phyloP scores from a whole-genome alignment of 2,329 filamentous ascomycete genomes.

The Mycosphaerella arachidis region DNA sequence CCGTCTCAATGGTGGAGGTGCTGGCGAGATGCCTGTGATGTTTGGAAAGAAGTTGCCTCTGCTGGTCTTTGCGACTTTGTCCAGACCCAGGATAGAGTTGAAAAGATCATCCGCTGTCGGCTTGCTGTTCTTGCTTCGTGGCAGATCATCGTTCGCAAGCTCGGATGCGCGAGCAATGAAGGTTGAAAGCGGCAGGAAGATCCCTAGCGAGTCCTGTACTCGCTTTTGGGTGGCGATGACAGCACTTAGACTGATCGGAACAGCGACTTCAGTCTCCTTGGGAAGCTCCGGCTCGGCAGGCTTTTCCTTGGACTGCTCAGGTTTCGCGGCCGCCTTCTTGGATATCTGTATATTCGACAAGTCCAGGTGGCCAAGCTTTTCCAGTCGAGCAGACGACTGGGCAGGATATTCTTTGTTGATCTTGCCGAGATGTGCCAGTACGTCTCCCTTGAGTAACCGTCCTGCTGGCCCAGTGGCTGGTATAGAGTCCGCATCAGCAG shows the following conservation, averaged over 20 bases:
- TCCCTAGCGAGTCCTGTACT: slow-evolving; percentile 70
- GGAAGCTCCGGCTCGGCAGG: slow-evolving; percentile 41
- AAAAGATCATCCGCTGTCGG: slow-evolving; percentile 80
- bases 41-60: slow-evolving; percentile 68
- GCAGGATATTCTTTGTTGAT: slow-evolving; percentile 69
- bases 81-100: slow-evolving; percentile 75
- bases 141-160: slow-evolving; percentile 82
- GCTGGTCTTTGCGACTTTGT: slow-evolving; percentile 47
- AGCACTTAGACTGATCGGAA: slow-evolving; percentile 73
- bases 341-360: slow-evolving; percentile 91
- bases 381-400: slow-evolving; percentile 65
- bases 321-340: slow-evolving; percentile 29
- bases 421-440: slow-evolving; percentile 80
- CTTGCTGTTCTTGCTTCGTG: slow-evolving; percentile 58
- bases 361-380: slow-evolving; percentile 77
- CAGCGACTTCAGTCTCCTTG: slow-evolving; percentile 56
- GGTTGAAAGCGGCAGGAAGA: slow-evolving; percentile 76
- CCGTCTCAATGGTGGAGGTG: slow-evolving; percentile 32
- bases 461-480: slow-evolving; percentile 82
- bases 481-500: slow-evolving; percentile 74
- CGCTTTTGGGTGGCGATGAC: slow-evolving; percentile 77
- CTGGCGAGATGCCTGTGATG: slow-evolving; percentile 54
- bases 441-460: slow-evolving; percentile 88
- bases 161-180: slow-evolving; percentile 83
- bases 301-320: slow-evolving; percentile 41